Evolutionary conservation across 1,284 basidiomycete species (phyloP).

Genomic region (Rhodotorula sp.): DNA sequence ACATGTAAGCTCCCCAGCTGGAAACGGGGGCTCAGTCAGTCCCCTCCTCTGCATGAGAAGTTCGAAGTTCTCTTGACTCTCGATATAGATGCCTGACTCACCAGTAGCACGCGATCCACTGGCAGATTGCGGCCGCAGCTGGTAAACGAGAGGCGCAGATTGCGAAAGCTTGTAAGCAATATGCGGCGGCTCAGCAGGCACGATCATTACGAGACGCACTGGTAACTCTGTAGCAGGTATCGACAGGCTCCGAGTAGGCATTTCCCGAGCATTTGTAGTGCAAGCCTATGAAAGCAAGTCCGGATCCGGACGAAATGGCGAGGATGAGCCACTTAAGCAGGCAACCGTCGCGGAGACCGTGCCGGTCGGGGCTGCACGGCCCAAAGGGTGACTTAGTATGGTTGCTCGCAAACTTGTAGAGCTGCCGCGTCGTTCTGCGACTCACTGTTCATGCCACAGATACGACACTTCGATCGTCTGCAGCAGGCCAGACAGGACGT

Average conservation of each 20-base stretch:
- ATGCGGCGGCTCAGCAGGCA: neutral
- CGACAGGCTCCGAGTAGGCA: neutral
- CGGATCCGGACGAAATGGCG: constrained; percentile 2
- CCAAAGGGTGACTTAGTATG: too few species aligned
- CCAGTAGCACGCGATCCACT: constrained; percentile 23
- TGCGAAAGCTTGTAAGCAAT: neutral
- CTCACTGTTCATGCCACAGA: constrained; percentile 33
- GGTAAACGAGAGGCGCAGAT: neutral
- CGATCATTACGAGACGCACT: neutral
- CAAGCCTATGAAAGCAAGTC: neutral
- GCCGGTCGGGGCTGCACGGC: constrained; percentile 23
- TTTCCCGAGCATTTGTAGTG: constrained; percentile 8
- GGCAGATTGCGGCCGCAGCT: constrained; percentile 25
- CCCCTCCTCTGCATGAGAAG: too few species aligned
- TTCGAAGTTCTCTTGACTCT: too few species aligned
- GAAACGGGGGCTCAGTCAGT: neutral
- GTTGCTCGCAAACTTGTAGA: too few species aligned
- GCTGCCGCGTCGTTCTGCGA: too few species aligned
- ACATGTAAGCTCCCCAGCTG: constrained; percentile 4
- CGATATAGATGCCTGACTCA: neutral
- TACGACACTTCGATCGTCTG: constrained; percentile 29
- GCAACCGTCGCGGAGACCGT: constrained; percentile 19
- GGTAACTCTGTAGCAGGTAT: constrained; percentile 12
- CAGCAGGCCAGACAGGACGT: constrained; percentile 7
- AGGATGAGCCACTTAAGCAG: constrained; percentile 23